Conservation (phyloP, 1,284 basidiomycete species). For the Ceratobasidium papillatum region DNA sequence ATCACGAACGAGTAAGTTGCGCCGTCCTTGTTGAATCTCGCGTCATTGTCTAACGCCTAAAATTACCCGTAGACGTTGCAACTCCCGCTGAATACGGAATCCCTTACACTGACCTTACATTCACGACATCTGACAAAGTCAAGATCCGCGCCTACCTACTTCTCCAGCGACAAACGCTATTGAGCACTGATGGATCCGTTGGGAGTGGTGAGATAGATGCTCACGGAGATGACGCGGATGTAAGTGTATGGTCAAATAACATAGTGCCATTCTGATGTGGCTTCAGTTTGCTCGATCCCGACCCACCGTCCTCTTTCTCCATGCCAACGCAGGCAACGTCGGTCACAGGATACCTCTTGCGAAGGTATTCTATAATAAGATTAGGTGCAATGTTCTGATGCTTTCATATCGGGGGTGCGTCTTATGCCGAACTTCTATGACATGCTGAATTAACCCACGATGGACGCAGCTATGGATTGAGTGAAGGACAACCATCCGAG, state of each 20-base stretch:
- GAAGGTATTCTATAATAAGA: constrained; percentile 80
- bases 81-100: constrained; percentile 74
- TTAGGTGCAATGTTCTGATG: constrained; percentile 91
- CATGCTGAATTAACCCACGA: not conserved
- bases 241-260: constrained; percentile 44
- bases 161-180: constrained; percentile 52
- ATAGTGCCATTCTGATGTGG: not conserved
- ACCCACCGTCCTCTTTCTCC: constrained; percentile 89
- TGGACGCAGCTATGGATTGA: constrained; percentile 49
- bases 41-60: not conserved
- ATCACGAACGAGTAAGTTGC: constrained; percentile 70
- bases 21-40: not conserved
- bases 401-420: constrained; percentile 84
- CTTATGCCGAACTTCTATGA: not conserved
- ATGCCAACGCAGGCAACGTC: constrained; percentile 84
- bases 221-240: constrained; percentile 55
- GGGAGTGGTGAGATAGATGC: constrained; percentile 49
- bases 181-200: constrained; percentile 39
- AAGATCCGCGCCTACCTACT: constrained; percentile 71
- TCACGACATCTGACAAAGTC: constrained; percentile 70
- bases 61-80: constrained; percentile 67
- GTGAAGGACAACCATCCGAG: constrained; percentile 56
- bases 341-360: constrained; percentile 92
- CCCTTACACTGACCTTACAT: constrained; percentile 74
- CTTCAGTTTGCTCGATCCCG: constrained; percentile 69